These are phyloP conservation scores for Ramalina intermedia DNA, from an alignment of 495 filamentous ascomycete species.

Conservation along the genomic window DNA sequence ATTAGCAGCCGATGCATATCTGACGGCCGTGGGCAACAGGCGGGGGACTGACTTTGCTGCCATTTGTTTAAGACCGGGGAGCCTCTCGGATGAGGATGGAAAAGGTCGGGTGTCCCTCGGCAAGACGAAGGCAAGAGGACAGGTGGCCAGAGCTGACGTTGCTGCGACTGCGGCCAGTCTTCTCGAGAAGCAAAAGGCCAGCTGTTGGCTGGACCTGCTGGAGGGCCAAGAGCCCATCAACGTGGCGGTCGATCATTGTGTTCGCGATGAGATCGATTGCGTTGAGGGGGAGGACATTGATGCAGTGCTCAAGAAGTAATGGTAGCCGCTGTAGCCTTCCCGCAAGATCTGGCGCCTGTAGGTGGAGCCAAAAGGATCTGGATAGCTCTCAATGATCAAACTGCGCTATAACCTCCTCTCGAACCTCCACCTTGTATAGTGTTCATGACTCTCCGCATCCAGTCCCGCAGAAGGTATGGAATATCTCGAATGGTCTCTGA, in stretches of 20 bases:
- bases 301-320: slow-evolving; percentile 26
- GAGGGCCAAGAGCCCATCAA: slow-evolving; percentile 43
- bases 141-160: slow-evolving; percentile 51
- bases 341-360: background rate
- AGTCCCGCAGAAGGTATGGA: slow-evolving; percentile 86
- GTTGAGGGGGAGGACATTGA: slow-evolving; percentile 53
- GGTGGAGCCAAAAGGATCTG: background rate
- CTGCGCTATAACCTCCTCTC: slow-evolving; percentile 86
- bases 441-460: slow-evolving; percentile 59
- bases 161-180: slow-evolving; percentile 52
- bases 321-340: background rate
- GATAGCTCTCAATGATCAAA: slow-evolving; percentile 33
- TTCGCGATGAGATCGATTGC: slow-evolving; percentile 46
- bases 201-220: slow-evolving; percentile 42
- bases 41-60: slow-evolving; percentile 37
- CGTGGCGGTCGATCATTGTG: slow-evolving; percentile 49
- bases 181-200: slow-evolving; percentile 36
- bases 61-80: slow-evolving; percentile 56
- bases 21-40: slow-evolving; percentile 41
- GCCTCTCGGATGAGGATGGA: slow-evolving; percentile 41
- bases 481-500: slow-evolving; percentile 83
- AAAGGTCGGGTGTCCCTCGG: slow-evolving; percentile 52
- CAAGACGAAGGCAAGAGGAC: slow-evolving; percentile 39
- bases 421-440: slow-evolving; percentile 66
- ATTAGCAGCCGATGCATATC: slow-evolving; percentile 55